Evolutionary conservation across 257 asterid genomes (phyloP).

Genomic region (Nicotiana knightiana): DNA sequence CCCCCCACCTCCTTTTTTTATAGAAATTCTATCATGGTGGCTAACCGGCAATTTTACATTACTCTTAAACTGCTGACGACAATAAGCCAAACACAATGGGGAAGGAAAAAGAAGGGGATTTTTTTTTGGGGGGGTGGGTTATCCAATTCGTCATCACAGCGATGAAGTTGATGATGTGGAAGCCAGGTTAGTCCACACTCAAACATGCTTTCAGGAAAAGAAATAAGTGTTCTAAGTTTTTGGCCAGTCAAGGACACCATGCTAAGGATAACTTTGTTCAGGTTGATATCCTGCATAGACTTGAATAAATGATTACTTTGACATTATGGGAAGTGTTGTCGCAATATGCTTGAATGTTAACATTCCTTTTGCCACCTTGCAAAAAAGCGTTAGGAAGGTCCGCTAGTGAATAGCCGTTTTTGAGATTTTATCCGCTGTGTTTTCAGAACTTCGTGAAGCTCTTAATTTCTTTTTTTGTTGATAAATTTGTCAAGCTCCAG

Average conservation of each 20-base stretch:
- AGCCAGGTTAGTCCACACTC: not conserved
- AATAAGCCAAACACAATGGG: too few relatives aligned
- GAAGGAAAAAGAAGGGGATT: too few relatives aligned
- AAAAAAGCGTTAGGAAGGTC: not conserved
- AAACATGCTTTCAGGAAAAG: not conserved
- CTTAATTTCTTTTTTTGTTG: not conserved
- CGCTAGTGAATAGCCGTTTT: not conserved
- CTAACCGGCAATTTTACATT: too few relatives aligned
- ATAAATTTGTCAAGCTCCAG: not conserved
- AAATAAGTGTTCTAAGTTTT: not conserved
- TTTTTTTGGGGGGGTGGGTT: too few relatives aligned
- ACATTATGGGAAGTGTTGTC: not conserved
- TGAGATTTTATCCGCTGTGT: not conserved
- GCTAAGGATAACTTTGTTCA: not conserved
- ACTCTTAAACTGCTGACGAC: too few relatives aligned
- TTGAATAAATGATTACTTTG: not conserved
- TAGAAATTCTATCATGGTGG: too few relatives aligned
- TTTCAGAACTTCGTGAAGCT: not conserved
- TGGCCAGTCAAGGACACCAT: not conserved
- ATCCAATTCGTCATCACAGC: not conserved
- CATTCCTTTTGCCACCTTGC: not conserved
- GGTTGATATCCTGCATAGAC: not conserved
- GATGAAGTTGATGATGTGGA: not conserved
- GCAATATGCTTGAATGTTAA: not conserved
- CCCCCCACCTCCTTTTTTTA: too few relatives aligned